Conservation (phyloP, 495 filamentous ascomycete species). For the Lasiosphaeriaceae sp. region DNA sequence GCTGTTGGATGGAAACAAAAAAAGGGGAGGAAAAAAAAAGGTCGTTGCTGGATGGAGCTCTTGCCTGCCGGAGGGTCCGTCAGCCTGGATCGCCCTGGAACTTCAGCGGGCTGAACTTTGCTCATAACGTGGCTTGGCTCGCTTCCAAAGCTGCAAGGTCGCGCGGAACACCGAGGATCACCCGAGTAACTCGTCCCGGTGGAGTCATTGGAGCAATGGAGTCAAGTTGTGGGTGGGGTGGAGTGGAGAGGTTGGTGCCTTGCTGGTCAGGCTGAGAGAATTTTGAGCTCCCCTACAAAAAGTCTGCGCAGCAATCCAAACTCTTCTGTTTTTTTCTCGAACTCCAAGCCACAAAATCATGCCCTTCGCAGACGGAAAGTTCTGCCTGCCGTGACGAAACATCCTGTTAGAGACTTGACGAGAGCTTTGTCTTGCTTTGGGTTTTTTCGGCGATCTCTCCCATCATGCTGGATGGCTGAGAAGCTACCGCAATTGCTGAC, state of each 20-base stretch:
- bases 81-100: too few species aligned
- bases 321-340: background rate
- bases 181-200: too few species aligned
- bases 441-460: conserved; percentile 1
- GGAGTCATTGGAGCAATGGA: too few species aligned
- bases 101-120: too few species aligned
- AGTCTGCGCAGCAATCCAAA: background rate
- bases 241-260: background rate
- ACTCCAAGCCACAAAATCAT: background rate
- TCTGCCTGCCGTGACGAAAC: conserved; percentile 6
- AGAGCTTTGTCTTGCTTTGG: background rate
- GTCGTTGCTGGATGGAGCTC: too few species aligned
- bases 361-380: background rate
- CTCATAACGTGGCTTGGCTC: too few species aligned
- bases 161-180: too few species aligned
- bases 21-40: too few species aligned
- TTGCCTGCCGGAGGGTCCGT: too few species aligned
- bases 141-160: too few species aligned
- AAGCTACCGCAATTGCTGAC: background rate
- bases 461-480: conserved; percentile 10
- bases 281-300: background rate
- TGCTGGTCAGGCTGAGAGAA: background rate
- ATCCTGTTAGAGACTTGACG: background rate
- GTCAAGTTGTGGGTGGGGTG: background rate
- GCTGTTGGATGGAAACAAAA: too few species aligned